Evolutionary conservation across 2,329 filamentous ascomycete species (phyloP).

Genomic region (Xylariaceae sp.): DNA sequence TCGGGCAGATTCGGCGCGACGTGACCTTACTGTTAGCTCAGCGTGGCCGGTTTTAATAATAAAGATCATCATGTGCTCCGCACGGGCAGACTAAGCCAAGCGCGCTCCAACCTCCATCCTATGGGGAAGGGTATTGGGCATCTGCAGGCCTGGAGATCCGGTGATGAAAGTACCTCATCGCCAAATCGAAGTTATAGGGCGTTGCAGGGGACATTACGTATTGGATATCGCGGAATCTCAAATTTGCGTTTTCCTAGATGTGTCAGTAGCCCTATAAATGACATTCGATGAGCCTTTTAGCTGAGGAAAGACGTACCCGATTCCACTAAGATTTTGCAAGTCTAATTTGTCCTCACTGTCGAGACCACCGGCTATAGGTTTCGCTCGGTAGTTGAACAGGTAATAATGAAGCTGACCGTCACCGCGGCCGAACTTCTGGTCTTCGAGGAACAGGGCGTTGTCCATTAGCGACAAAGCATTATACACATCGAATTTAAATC

Average conservation of each 20-base stretch:
- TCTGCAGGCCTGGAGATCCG: constrained; percentile 1
- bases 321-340: constrained; percentile 72
- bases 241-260: constrained; percentile 33
- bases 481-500: constrained; percentile 85
- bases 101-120: neutral
- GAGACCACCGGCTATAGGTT: constrained; percentile 80
- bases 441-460: constrained; percentile 86
- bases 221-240: constrained; percentile 15
- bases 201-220: neutral
- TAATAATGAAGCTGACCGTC: constrained; percentile 97
- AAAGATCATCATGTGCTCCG: constrained; percentile 5
- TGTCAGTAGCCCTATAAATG: constrained; percentile 21
- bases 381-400: constrained; percentile 91
- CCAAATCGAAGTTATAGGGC: neutral
- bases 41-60: constrained; percentile 4
- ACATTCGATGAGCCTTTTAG: neutral
- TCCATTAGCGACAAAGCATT: constrained; percentile 92
- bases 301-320: constrained; percentile 71
- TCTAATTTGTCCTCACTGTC: constrained; percentile 75
- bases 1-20: constrained; percentile 16
- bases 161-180: constrained; percentile 1
- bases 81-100: constrained; percentile 1
- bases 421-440: constrained; percentile 91
- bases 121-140: neutral
- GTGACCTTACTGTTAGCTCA: neutral